Evolutionary conservation across 1,139 yeast genomes (phyloP).

Genomic region (Blastobotrys serpentis): DNA sequence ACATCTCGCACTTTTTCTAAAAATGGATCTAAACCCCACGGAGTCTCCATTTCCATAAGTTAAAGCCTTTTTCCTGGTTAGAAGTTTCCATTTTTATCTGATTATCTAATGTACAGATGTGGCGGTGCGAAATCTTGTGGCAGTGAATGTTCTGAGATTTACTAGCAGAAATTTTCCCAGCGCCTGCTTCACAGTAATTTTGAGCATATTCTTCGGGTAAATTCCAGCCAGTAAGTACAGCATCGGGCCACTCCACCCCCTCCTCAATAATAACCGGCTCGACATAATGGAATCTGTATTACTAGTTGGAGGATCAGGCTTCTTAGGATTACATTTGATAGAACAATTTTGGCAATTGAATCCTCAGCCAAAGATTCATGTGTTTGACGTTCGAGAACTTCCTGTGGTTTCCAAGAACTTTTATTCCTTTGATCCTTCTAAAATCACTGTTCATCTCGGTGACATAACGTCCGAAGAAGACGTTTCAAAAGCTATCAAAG

Average conservation of each 20-base stretch:
- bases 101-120: neutral
- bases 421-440: slow-evolving; percentile 65
- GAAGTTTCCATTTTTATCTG: too few species aligned
- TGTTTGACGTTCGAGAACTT: slow-evolving; percentile 86
- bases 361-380: slow-evolving; percentile 75
- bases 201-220: neutral
- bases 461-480: slow-evolving; percentile 78
- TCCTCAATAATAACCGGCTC: too few species aligned
- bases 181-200: neutral
- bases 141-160: neutral
- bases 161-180: neutral
- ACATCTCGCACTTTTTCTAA: too few species aligned
- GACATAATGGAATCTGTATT: slow-evolving; percentile 66
- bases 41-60: too few species aligned
- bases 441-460: slow-evolving; percentile 67
- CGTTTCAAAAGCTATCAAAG: slow-evolving; percentile 59
- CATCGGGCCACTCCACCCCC: neutral
- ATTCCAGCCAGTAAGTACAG: neutral
- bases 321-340: slow-evolving; percentile 85
- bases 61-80: too few species aligned
- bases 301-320: slow-evolving; percentile 92
- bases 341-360: slow-evolving; percentile 71
- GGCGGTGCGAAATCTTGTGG: neutral
- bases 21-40: too few species aligned
- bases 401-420: slow-evolving; percentile 66